phyloP scores from a whole-genome alignment of 495 filamentous ascomycete genomes.

The Annulohypoxylon stygium region DNA sequence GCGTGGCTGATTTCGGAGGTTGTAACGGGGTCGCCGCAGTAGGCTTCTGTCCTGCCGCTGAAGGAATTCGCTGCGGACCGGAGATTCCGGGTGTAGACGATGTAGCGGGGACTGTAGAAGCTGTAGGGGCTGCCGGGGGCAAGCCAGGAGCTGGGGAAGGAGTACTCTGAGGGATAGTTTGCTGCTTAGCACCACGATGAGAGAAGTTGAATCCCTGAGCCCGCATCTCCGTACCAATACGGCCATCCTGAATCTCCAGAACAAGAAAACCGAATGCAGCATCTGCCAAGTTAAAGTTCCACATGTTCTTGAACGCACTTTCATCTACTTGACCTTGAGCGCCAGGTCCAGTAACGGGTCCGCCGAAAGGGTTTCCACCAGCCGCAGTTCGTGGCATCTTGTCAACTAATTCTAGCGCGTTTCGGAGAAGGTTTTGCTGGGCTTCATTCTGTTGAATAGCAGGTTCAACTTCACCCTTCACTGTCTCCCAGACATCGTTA shows the following conservation, averaged over 20 bases:
- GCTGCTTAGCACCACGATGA: conserved; percentile 79
- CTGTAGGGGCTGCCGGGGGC: conserved; percentile 54
- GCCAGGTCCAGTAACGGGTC: conserved; percentile 77
- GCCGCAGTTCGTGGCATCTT: conserved; percentile 97
- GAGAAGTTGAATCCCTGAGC: conserved; percentile 99
- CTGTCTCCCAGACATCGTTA: conserved; percentile 99
- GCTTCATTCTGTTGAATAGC: conserved; percentile 92
- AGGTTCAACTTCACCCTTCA: conserved; percentile 92
- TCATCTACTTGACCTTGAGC: conserved; percentile 92
- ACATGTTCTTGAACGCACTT: conserved; percentile 99
- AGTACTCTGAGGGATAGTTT: conserved; percentile 53
- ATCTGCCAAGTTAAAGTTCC: conserved; percentile 99
- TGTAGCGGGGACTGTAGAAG: conserved; percentile 46
- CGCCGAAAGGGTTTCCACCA: conserved; percentile 96
- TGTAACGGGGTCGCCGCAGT: conserved; percentile 57
- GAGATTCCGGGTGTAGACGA: conserved; percentile 22
- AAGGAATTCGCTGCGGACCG: conserved; percentile 54
- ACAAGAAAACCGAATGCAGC: conserved; percentile 97
- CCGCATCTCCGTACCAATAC: conserved; percentile 98
- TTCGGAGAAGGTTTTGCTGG: conserved; percentile 89
- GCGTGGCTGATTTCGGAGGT: conserved; percentile 65
- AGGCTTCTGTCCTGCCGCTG: conserved; percentile 57
- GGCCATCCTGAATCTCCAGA: conserved; percentile 90
- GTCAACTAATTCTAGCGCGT: conserved; percentile 88
- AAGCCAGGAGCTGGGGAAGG: conserved; percentile 55